Conservation (phyloP, 306 rosid genomes). For the Oemleria cerasiformis region DNA sequence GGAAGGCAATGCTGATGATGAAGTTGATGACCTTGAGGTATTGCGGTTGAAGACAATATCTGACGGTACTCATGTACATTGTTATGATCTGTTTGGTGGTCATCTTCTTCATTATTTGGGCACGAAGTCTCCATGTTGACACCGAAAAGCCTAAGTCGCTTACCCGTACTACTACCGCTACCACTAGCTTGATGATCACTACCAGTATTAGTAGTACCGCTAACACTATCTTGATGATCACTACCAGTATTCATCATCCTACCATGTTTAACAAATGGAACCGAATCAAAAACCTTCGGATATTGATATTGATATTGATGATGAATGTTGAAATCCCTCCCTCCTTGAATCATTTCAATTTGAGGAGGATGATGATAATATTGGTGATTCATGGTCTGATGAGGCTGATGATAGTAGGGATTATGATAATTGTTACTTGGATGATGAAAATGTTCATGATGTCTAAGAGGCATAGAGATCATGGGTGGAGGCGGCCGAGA, state of each 20-base stretch:
- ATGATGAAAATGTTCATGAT: slow-evolving; percentile 37
- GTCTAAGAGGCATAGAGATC: slow-evolving; percentile 12
- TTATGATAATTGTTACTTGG: slow-evolving; percentile 32
- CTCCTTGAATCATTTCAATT: neutral
- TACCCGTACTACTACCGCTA: slow-evolving; percentile 22
- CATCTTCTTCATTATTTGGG: slow-evolving; percentile 35
- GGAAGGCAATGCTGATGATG: slow-evolving; percentile 10
- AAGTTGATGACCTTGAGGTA: neutral
- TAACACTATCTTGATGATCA: neutral
- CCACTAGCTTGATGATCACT: no score
- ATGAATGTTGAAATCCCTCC: neutral
- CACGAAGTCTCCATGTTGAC: slow-evolving; percentile 69
- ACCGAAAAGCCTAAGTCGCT: slow-evolving; percentile 68
- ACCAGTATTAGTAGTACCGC: neutral
- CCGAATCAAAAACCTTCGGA: slow-evolving; percentile 17
- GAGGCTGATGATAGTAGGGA: slow-evolving; percentile 13
- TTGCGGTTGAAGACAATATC: slow-evolving; percentile 27
- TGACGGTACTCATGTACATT: neutral
- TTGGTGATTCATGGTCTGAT: slow-evolving; percentile 8
- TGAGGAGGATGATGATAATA: slow-evolving; percentile 1
- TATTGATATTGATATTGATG: neutral
- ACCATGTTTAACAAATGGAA: slow-evolving; percentile 15
- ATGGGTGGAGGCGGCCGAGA: slow-evolving; percentile 4
- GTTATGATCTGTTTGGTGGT: slow-evolving; percentile 9
- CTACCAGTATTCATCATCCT: neutral